Conservation (phyloP, 2,329 filamentous ascomycete genomes). For the Botrytis cinerea region DNA sequence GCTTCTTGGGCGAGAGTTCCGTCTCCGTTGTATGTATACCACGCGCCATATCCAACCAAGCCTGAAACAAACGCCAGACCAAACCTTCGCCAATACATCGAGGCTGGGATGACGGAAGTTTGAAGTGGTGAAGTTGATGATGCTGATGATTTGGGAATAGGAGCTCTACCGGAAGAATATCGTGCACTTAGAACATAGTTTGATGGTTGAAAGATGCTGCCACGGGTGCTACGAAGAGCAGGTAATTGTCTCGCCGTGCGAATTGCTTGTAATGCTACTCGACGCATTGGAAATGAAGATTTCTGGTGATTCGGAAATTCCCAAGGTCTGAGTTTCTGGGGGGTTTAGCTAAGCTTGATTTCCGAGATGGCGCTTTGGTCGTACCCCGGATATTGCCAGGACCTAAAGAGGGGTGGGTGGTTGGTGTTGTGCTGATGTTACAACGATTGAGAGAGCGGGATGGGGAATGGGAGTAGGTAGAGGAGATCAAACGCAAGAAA, state of each 20-base stretch:
- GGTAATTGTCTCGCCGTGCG: slow-evolving; percentile 67
- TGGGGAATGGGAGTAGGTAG: too few species aligned
- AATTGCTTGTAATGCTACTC: slow-evolving; percentile 66
- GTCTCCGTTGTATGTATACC: slow-evolving; percentile 65
- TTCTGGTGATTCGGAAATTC: slow-evolving; percentile 17
- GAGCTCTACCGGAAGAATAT: slow-evolving; percentile 43
- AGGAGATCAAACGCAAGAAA: not conserved
- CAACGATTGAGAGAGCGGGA: not conserved
- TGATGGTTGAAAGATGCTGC: slow-evolving; percentile 45
- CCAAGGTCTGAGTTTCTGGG: not conserved
- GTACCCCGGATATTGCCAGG: slow-evolving; percentile 15
- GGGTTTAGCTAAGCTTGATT: slow-evolving; percentile 24
- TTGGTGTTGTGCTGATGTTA: too few species aligned
- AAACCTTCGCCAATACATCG: slow-evolving; percentile 74
- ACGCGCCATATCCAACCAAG: slow-evolving; percentile 71
- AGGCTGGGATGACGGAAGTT: slow-evolving; percentile 44
- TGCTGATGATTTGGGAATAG: slow-evolving; percentile 21
- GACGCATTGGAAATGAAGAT: slow-evolving; percentile 64
- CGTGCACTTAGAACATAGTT: slow-evolving; percentile 51
- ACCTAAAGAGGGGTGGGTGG: slow-evolving; percentile 2
- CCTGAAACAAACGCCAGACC: slow-evolving; percentile 67
- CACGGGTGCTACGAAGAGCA: slow-evolving; percentile 55
- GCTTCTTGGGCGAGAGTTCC: slow-evolving; percentile 23
- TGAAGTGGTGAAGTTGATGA: slow-evolving; percentile 33
- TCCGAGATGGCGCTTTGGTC: slow-evolving; percentile 20